These are phyloP conservation scores for Ettlia oleoabundans DNA, from an alignment of 139 green algal genomes.

Conservation along the genomic window DNA sequence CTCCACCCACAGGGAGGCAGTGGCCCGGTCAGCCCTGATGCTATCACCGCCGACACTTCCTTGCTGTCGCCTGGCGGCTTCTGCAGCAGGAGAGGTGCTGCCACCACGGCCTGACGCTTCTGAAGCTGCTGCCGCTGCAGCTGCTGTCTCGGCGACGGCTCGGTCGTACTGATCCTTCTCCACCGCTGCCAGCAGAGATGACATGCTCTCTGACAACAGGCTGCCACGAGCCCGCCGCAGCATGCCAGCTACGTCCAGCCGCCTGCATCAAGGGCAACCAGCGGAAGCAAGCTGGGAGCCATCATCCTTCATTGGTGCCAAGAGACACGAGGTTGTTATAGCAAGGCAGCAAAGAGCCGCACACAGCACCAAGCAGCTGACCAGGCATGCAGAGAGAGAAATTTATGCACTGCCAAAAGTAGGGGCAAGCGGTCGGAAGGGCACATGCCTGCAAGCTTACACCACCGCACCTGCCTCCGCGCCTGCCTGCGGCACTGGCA, in stretches of 20 bases:
- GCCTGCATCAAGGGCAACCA: neutral
- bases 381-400: too few relatives aligned
- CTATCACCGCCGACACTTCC: neutral
- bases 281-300: neutral
- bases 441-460: neutral
- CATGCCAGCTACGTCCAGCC: neutral
- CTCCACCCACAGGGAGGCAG: conserved; percentile 84
- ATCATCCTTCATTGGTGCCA: too few relatives aligned
- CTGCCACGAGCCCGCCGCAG: conserved; percentile 26
- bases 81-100: too few relatives aligned
- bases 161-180: conserved; percentile 40
- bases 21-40: neutral
- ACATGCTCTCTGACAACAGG: conserved; percentile 39
- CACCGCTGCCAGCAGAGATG: conserved; percentile 35
- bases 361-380: too few relatives aligned
- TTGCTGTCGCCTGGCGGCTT: neutral
- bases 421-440: too few relatives aligned
- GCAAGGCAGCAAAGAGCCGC: too few relatives aligned
- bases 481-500: neutral
- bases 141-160: conserved; percentile 29
- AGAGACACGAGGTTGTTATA: too few relatives aligned
- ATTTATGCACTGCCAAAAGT: too few relatives aligned
- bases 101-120: neutral
- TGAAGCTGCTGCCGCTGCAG: neutral
- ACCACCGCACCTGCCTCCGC: neutral